Evolutionary conservation across 1,284 basidiomycete genomes (phyloP).

Genomic region (Vanrija sp.): DNA sequence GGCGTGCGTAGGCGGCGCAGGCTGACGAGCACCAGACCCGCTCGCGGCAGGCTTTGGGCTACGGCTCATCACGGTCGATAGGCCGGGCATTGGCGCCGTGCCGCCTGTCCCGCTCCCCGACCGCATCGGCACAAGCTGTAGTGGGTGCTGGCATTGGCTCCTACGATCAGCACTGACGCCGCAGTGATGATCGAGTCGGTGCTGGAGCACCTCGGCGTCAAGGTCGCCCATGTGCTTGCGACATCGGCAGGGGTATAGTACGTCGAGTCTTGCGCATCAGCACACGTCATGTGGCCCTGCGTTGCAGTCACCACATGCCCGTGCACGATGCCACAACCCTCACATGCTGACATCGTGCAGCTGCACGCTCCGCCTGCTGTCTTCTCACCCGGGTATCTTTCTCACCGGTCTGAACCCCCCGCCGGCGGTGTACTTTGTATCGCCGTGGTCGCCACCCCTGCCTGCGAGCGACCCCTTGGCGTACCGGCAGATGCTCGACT

Average conservation of each 20-base stretch:
- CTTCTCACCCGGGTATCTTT: constrained; percentile 28
- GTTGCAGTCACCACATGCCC: neutral
- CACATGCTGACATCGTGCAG: constrained; percentile 15
- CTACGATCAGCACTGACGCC: neutral
- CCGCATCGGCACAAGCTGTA: constrained; percentile 33
- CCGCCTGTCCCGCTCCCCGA: constrained; percentile 32
- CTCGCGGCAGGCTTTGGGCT: constrained; percentile 33
- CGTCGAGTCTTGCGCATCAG: constrained; percentile 1
- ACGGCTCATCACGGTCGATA: constrained; percentile 40
- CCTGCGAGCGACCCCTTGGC: constrained; percentile 31
- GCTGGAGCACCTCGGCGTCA: constrained; percentile 37
- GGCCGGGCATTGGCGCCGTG: constrained; percentile 41
- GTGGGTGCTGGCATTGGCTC: constrained; percentile 16
- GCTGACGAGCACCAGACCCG: constrained; percentile 29
- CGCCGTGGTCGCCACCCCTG: constrained; percentile 43
- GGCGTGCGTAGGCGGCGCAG: neutral
- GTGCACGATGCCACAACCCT: too few relatives aligned
- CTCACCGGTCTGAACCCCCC: constrained; percentile 24
- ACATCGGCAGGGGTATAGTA: constrained; percentile 44
- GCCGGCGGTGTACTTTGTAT: constrained; percentile 36
- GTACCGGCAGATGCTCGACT: constrained; percentile 38
- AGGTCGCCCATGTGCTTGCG: constrained; percentile 34
- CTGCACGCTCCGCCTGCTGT: constrained; percentile 38
- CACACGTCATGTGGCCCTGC: too few relatives aligned
- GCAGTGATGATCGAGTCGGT: constrained; percentile 41